phyloP scores from a whole-genome alignment of 768 basidiomycete species.

The Tulasnella sp. region DNA sequence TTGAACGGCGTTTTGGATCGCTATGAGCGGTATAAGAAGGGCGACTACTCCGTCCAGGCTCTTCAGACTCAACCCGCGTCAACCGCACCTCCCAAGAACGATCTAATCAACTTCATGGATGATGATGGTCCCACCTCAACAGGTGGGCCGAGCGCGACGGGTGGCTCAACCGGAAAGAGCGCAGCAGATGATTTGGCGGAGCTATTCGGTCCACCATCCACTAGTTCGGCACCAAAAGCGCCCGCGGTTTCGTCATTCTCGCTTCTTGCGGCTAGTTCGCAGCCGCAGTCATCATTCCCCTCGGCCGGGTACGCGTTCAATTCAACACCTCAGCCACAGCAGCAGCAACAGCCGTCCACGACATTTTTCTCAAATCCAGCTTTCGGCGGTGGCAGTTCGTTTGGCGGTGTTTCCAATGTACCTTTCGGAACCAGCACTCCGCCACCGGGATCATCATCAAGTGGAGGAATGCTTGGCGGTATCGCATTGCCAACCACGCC shows the following conservation, averaged over 20 bases:
- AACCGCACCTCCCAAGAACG: slow-evolving; percentile 31
- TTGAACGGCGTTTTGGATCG: slow-evolving; percentile 89
- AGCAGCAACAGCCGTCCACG: background rate
- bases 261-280: slow-evolving; percentile 16
- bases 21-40: slow-evolving; percentile 89
- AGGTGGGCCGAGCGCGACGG: slow-evolving; percentile 28
- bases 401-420: background rate
- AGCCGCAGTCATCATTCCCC: slow-evolving; percentile 27
- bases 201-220: slow-evolving; percentile 46
- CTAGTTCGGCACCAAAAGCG: slow-evolving; percentile 21
- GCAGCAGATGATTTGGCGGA: slow-evolving; percentile 55
- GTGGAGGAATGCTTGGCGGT: slow-evolving; percentile 23
- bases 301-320: slow-evolving; percentile 26
- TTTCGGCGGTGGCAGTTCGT: background rate
- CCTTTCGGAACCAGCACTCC: slow-evolving; percentile 13
- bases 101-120: slow-evolving; percentile 73
- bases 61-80: slow-evolving; percentile 31
- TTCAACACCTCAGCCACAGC: background rate
- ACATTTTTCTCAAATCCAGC: background rate
- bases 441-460: background rate
- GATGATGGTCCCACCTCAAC: slow-evolving; percentile 31
- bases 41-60: slow-evolving; percentile 73
- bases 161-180: slow-evolving; percentile 28
- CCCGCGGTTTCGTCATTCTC: slow-evolving; percentile 29
- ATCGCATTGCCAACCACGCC: slow-evolving; percentile 29